A percentile compares a stretch with the other conserved stretches of the same genome.
These are phyloP conservation scores for Plantago ovata DNA, from an alignment of 257 asterid species.

Conservation along the genomic window DNA sequence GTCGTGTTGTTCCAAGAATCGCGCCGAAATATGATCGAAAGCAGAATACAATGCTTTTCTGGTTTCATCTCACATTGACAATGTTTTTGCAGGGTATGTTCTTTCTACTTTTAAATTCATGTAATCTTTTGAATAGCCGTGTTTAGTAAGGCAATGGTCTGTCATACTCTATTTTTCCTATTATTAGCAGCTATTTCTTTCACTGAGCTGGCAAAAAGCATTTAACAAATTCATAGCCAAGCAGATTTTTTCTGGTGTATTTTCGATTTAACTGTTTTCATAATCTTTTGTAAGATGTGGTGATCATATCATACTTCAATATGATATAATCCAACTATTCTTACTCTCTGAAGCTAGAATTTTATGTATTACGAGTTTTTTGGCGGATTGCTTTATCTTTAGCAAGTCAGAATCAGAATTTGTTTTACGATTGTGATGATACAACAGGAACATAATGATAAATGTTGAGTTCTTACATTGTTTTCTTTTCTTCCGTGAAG, in stretches of 20 bases:
- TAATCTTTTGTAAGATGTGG: not conserved
- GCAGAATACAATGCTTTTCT: conserved; percentile 85
- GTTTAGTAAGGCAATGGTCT: not conserved
- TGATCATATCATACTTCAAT: not conserved
- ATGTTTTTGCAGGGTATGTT: conserved; percentile 77
- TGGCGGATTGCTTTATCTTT: not conserved
- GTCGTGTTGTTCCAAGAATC: conserved; percentile 73
- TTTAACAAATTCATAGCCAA: not conserved
- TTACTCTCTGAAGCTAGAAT: too few species aligned
- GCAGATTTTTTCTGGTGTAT: conserved; percentile 3
- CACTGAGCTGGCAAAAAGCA: conserved; percentile 10
- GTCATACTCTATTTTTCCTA: not conserved
- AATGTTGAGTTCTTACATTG: conserved; percentile 1
- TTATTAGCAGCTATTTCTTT: not conserved
- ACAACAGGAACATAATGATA: conserved; percentile 3
- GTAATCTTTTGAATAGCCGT: not conserved
- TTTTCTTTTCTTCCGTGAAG: conserved; percentile 55
- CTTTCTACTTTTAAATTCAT: conserved; percentile 7
- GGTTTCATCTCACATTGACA: conserved; percentile 92
- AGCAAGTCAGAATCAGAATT: conserved; percentile 1
- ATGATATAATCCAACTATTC: too few species aligned
- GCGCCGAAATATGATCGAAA: conserved; percentile 72
- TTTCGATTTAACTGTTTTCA: not conserved
- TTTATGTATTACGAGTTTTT: too few species aligned
- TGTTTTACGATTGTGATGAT: conserved; percentile 6